Evolutionary conservation across 345 rosid genomes (phyloP).

Genomic region (Gossypium arboreum): DNA sequence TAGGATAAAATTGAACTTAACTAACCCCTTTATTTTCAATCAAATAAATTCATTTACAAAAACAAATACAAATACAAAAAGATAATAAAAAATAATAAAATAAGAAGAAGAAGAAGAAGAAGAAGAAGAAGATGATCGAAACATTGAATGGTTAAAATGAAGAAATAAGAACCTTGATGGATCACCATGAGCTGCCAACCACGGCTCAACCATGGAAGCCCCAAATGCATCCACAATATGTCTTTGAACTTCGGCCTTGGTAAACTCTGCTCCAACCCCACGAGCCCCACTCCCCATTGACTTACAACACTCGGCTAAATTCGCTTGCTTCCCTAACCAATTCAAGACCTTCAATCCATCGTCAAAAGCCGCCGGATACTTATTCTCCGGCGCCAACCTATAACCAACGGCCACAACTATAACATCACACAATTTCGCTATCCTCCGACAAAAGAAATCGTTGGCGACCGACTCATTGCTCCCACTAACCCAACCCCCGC

Average conservation of each 20-base stretch:
- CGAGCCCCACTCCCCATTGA: conserved; percentile 49
- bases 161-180: conserved; percentile 60
- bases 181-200: conserved; percentile 93
- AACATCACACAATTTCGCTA: conserved; percentile 76
- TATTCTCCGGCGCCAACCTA: conserved; percentile 85
- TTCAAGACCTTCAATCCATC: conserved; percentile 76
- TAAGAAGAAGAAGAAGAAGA: no score
- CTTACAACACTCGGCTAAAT: conserved; percentile 80
- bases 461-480: conserved; percentile 87
- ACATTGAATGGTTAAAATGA: neutral
- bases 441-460: conserved; percentile 74
- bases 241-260: conserved; percentile 54
- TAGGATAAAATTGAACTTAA: neutral
- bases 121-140: neutral
- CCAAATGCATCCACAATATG: conserved; percentile 81
- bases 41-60: neutral
- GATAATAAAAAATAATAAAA: no score
- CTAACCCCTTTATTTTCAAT: neutral
- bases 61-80: conserved; percentile 7
- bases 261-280: conserved; percentile 46
- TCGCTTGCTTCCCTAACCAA: conserved; percentile 93
- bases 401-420: conserved; percentile 87
- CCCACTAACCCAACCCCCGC: conserved; percentile 97
- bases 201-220: conserved; percentile 90
- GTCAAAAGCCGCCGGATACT: conserved; percentile 79